These are phyloP conservation scores for Pogostemon cablin DNA, from an alignment of 257 asterid species.

Conservation along the genomic window DNA sequence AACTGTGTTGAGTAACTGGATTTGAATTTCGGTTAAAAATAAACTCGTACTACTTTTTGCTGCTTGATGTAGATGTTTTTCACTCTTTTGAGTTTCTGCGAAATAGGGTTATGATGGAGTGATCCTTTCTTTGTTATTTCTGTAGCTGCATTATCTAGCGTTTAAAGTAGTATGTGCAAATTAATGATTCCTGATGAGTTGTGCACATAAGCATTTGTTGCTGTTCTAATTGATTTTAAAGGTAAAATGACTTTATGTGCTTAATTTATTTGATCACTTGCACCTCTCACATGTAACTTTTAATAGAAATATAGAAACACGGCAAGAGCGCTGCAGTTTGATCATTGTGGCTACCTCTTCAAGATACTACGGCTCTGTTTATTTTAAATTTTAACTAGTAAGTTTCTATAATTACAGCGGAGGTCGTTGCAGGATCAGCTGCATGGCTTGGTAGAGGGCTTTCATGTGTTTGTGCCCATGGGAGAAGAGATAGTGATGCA, in stretches of 20 bases:
- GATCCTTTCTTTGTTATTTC: background rate
- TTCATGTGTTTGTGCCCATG: slow-evolving; percentile 94
- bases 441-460: slow-evolving; percentile 99
- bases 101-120: background rate
- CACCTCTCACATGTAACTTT: background rate
- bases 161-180: slow-evolving; percentile 18
- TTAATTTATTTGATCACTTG: slow-evolving; percentile 17
- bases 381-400: slow-evolving; percentile 9
- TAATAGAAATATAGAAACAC: slow-evolving; percentile 16
- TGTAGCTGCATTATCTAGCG: slow-evolving; percentile 21
- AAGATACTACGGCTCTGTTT: slow-evolving; percentile 19
- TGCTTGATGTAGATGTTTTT: background rate
- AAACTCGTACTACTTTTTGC: background rate
- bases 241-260: background rate
- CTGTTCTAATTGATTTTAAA: slow-evolving; percentile 9
- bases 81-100: slow-evolving; percentile 7
- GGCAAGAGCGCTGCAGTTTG: slow-evolving; percentile 6
- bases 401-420: slow-evolving; percentile 52
- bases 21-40: background rate
- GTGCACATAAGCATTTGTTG: background rate
- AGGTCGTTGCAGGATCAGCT: slow-evolving; percentile 97
- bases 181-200: background rate
- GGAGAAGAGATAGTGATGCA: slow-evolving; percentile 83
- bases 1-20: background rate
- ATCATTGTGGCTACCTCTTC: slow-evolving; percentile 8